These are phyloP conservation scores for Alternaria ventricosa DNA, from an alignment of 2,329 filamentous ascomycete species.

Conservation along the genomic window DNA sequence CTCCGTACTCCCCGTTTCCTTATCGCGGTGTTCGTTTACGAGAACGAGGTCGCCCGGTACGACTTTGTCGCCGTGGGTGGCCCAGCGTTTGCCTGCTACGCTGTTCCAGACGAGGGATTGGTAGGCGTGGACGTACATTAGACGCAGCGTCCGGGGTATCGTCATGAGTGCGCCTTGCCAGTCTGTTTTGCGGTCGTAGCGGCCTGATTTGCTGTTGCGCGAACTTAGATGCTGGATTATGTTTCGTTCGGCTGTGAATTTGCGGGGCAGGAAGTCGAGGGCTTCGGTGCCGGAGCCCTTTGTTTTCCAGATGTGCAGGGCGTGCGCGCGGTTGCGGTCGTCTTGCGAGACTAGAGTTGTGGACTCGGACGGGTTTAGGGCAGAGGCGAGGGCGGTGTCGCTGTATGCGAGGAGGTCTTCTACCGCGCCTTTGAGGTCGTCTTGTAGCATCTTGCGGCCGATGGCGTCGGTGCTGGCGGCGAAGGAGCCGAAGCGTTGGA, in stretches of 20 bases:
- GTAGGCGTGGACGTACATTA: constrained; percentile 98
- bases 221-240: constrained; percentile 77
- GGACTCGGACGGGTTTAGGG: constrained; percentile 44
- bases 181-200: constrained; percentile 65
- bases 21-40: constrained; percentile 63
- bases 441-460: constrained; percentile 82
- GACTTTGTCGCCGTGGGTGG: constrained; percentile 73
- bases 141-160: constrained; percentile 80
- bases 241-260: constrained; percentile 79
- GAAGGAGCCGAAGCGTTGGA: constrained; percentile 96
- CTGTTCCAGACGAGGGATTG: constrained; percentile 95
- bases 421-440: constrained; percentile 80
- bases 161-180: constrained; percentile 80
- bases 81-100: constrained; percentile 81
- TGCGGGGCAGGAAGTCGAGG: constrained; percentile 72
- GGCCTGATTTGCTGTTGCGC: constrained; percentile 52
- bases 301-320: constrained; percentile 75
- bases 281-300: constrained; percentile 66
- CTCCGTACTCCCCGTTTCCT: constrained; percentile 39
- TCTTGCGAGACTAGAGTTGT: constrained; percentile 69
- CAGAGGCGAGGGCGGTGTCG: constrained; percentile 64
- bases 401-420: constrained; percentile 78
- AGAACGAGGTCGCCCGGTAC: constrained; percentile 87
- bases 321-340: constrained; percentile 78
- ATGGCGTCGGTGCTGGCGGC: constrained; percentile 83